Conservation (phyloP, 2,329 filamentous ascomycete genomes). For the Colletotrichum eleusines region DNA sequence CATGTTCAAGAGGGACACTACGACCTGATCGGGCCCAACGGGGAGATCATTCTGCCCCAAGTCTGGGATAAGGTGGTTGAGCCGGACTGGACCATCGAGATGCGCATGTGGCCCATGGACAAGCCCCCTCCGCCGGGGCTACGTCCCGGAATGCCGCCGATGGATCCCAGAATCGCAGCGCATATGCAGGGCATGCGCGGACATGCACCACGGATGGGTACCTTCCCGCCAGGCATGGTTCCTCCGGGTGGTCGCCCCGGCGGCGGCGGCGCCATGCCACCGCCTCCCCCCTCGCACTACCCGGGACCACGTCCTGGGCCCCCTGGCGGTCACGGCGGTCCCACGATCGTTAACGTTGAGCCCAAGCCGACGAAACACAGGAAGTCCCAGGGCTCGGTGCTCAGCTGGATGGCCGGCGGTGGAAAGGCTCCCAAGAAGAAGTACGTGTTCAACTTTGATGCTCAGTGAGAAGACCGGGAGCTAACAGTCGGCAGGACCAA, state of each 20-base stretch:
- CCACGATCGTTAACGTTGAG: slow-evolving; percentile 46
- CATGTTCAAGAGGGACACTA: slow-evolving; percentile 85
- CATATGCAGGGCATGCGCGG: slow-evolving; percentile 7
- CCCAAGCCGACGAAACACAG: slow-evolving; percentile 46
- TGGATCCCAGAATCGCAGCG: slow-evolving; percentile 10
- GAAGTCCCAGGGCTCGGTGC: slow-evolving; percentile 47
- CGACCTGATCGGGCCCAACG: slow-evolving; percentile 82
- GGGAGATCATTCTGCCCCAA: slow-evolving; percentile 84
- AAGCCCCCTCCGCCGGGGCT: slow-evolving; percentile 25
- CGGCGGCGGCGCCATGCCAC: slow-evolving; percentile 15
- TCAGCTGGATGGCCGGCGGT: slow-evolving; percentile 50
- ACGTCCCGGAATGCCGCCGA: slow-evolving; percentile 10
- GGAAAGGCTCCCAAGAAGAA: slow-evolving; percentile 50
- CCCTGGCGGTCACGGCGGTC: not conserved
- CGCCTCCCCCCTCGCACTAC: slow-evolving; percentile 24
- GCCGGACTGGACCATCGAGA: slow-evolving; percentile 79
- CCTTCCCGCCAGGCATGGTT: slow-evolving; percentile 18
- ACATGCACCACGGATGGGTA: slow-evolving; percentile 1
- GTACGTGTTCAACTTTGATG: slow-evolving; percentile 43
- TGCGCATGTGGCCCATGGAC: slow-evolving; percentile 73
- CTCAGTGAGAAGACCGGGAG: not conserved
- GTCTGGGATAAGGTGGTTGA: slow-evolving; percentile 87
- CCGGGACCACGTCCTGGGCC: not conserved
- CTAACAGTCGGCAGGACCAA: slow-evolving; percentile 23
- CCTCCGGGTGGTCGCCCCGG: slow-evolving; percentile 27